These are phyloP conservation scores for Hymenoscyphus occultus DNA, from an alignment of 2,329 filamentous ascomycete genomes.

Conservation along the genomic window DNA sequence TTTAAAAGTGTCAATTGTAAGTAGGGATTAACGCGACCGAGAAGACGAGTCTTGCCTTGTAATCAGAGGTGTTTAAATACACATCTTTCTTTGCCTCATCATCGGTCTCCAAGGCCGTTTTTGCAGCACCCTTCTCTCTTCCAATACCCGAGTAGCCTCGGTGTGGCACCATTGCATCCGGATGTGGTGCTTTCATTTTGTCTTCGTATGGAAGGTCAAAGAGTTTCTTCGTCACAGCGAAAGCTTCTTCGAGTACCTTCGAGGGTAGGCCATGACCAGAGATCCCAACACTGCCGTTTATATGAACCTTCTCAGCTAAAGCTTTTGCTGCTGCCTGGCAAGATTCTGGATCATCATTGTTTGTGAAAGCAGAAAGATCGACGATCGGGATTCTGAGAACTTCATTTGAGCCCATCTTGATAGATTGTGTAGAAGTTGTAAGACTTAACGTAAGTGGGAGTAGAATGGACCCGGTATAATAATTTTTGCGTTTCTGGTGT, in stretches of 20 bases:
- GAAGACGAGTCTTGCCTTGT: background rate
- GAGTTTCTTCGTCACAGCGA: background rate
- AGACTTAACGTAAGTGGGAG: no score
- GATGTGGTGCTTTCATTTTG: constrained; percentile 9
- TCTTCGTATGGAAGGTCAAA: constrained; percentile 4
- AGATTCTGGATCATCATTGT: background rate
- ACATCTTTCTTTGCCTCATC: constrained; percentile 3
- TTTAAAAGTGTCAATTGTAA: background rate
- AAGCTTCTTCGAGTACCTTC: background rate
- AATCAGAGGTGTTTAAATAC: background rate
- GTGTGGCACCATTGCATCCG: background rate
- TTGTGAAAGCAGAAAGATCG: constrained; percentile 3
- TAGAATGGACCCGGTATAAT: no score
- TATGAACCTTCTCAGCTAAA: background rate
- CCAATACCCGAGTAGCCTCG: constrained; percentile 4
- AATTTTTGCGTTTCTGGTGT: no score
- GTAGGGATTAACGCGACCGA: no score
- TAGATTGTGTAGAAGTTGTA: no score
- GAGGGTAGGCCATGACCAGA: constrained; percentile 6
- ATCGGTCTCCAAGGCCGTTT: constrained; percentile 6
- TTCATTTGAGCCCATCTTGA: background rate
- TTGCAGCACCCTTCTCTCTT: constrained; percentile 6
- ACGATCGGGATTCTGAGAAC: background rate
- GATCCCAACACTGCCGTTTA: background rate
- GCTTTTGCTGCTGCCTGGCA: background rate